Conservation (phyloP, 2,329 filamentous ascomycete species). For the Tolypocladium album region DNA sequence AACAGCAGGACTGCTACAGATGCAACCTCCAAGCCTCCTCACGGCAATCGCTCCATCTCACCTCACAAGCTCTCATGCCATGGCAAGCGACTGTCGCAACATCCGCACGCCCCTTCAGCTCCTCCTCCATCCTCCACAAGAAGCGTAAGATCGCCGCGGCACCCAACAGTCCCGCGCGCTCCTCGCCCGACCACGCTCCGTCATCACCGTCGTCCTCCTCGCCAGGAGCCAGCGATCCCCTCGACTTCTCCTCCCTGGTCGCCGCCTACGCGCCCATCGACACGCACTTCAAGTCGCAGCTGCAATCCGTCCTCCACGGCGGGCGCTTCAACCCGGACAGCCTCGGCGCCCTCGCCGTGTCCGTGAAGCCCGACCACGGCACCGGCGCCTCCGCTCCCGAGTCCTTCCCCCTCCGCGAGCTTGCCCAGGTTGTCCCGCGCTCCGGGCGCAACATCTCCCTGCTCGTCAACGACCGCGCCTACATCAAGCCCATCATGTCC, state of each 20-base stretch:
- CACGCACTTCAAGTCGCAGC: conserved; percentile 30
- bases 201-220: conserved; percentile 9
- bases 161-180: conserved; percentile 15
- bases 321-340: conserved; percentile 41
- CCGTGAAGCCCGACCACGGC: conserved; percentile 18
- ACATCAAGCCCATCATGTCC: conserved; percentile 44
- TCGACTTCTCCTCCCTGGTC: conserved; percentile 37
- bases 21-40: neutral
- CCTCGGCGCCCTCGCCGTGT: conserved; percentile 34
- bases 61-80: neutral
- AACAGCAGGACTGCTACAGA: neutral
- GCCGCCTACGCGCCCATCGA: conserved; percentile 30
- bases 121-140: conserved; percentile 19
- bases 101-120: conserved; percentile 15
- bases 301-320: conserved; percentile 29
- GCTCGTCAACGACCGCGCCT: conserved; percentile 29
- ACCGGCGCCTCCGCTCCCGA: neutral
- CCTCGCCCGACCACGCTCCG: conserved; percentile 6
- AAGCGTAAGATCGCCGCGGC: conserved; percentile 26
- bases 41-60: neutral
- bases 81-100: neutral
- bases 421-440: conserved; percentile 42
- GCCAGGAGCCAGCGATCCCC: conserved; percentile 27
- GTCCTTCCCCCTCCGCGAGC: conserved; percentile 40
- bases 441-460: conserved; percentile 28